phyloP scores from a whole-genome alignment of 108 stramenopile genomes.

The Fistulifera pelliculosa region DNA sequence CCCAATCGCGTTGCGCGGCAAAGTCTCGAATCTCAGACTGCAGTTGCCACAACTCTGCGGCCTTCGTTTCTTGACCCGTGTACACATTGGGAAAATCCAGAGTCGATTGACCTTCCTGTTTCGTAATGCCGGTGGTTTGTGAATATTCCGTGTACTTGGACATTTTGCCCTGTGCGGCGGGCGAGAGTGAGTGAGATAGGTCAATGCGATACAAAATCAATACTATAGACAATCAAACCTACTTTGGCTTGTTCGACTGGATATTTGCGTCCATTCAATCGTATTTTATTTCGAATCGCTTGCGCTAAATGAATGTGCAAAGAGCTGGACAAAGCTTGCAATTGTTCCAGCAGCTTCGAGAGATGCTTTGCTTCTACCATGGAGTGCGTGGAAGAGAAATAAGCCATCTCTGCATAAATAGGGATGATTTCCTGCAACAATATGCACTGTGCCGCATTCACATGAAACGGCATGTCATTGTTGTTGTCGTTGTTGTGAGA shows the following conservation, averaged over 20 bases:
- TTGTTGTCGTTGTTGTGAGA: too few relatives aligned
- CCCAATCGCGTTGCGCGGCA: constrained; percentile 61
- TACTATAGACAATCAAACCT: background rate
- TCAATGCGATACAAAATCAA: background rate
- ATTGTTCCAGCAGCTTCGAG: too few relatives aligned
- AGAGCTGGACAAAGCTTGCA: too few relatives aligned
- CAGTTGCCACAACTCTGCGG: background rate
- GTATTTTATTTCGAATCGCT: constrained; percentile 58
- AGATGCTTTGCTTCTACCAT: too few relatives aligned
- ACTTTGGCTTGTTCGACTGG: constrained; percentile 81
- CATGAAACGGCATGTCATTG: too few relatives aligned
- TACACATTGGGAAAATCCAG: background rate
- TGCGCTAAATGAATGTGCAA: too few relatives aligned
- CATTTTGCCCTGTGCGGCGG: constrained; percentile 33
- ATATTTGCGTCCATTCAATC: constrained; percentile 71
- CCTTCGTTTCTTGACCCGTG: background rate
- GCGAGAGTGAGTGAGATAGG: background rate
- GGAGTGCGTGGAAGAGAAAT: too few relatives aligned
- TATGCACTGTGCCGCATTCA: too few relatives aligned
- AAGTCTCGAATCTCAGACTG: constrained; percentile 35
- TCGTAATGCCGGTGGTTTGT: constrained; percentile 69
- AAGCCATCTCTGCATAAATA: too few relatives aligned
- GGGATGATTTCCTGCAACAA: too few relatives aligned
- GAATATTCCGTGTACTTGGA: constrained; percentile 75
- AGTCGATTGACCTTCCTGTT: constrained; percentile 58